Evolutionary conservation across 1,284 basidiomycete genomes (phyloP), one percentile per base, ranked within the genome.

Genomic region (Trametes versicolor): DNA sequence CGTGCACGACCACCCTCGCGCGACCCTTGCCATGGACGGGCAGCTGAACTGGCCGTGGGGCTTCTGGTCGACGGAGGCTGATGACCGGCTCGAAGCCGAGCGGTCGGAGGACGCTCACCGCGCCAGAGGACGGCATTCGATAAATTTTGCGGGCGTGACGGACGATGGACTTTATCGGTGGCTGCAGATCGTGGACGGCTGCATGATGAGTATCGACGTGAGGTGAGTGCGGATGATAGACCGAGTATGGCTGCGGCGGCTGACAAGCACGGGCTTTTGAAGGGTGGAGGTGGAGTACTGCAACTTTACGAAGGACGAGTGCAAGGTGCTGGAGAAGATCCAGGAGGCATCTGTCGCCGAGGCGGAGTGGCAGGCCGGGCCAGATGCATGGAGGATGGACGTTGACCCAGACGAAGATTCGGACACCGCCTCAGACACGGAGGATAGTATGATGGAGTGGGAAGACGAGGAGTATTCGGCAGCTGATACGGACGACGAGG

Each of bases 41-140:
- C 41, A 43, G 32, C 21, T 61, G 32, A 55, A 67, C 41, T 67
- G 65, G 65, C 65, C 65, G 9, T 67, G 65, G 65, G 59, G 48
- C 3, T 67, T 58, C 29, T 67, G 65, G 65, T 63, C 65, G 21
- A 58, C 58, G 19, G 45, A 52, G 13, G 50, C 58, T 6, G 48
- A 63, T 23, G 65, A 63, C 23, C 15, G 19, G 6, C 43, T 37
- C 23, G 55, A 54, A 10, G 59, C 60, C 25, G 41, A 60, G 1
- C 48, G n/a, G 2, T 17, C 21, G 25, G 32, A 36, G n/a, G 54
- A 58, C 36, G 34, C 49, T 10, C 52, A 62, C 47, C 58, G 23
- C 25, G 25, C 45, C 5, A 36, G 21, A 15, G 43, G 53, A 10
- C 21, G 41, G 8, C 65, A 58, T 6, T 49, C 55, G 6, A 58